These are phyloP conservation scores for Eudorina sp. DNA, from an alignment of 139 green algal species.

Conservation along the genomic window DNA sequence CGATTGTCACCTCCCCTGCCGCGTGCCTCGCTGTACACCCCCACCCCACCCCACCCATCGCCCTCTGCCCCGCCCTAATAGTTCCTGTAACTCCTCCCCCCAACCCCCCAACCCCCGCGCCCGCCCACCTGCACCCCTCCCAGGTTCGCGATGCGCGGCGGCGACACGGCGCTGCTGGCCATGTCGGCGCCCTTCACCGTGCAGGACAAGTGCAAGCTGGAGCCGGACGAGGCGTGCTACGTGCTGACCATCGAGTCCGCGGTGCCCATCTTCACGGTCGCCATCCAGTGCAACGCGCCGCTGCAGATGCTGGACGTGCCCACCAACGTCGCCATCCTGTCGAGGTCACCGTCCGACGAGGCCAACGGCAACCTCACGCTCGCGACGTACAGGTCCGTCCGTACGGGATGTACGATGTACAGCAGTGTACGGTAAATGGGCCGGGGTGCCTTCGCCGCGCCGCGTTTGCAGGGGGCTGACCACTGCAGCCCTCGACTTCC, in stretches of 20 bases:
- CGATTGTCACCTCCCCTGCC: no score
- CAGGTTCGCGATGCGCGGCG: conserved; percentile 51
- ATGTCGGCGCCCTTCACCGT: conserved; percentile 60
- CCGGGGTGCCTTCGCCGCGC: no score
- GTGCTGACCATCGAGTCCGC: conserved; percentile 75
- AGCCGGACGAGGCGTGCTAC: conserved; percentile 74
- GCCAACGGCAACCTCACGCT: conserved; percentile 69
- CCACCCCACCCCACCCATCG: background rate
- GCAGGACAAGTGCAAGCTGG: conserved; percentile 63
- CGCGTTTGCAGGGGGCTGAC: no score
- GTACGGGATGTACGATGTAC: no score
- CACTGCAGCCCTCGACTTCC: no score
- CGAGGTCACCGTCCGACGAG: conserved; percentile 57
- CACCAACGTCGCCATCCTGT: conserved; percentile 77
- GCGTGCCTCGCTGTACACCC: background rate
- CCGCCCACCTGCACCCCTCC: background rate
- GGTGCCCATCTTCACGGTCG: conserved; percentile 76
- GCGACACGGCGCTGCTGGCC: conserved; percentile 58
- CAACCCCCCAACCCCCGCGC: background rate
- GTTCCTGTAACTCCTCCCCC: background rate
- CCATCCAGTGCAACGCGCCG: conserved; percentile 45
- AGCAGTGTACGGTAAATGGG: no score
- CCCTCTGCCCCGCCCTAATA: background rate
- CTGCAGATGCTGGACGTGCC: conserved; percentile 75
- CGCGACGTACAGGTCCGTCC: conserved; percentile 75